These are phyloP conservation scores for Sonneratia caseolaris DNA, from an alignment of 345 rosid species.

Conservation along the genomic window DNA sequence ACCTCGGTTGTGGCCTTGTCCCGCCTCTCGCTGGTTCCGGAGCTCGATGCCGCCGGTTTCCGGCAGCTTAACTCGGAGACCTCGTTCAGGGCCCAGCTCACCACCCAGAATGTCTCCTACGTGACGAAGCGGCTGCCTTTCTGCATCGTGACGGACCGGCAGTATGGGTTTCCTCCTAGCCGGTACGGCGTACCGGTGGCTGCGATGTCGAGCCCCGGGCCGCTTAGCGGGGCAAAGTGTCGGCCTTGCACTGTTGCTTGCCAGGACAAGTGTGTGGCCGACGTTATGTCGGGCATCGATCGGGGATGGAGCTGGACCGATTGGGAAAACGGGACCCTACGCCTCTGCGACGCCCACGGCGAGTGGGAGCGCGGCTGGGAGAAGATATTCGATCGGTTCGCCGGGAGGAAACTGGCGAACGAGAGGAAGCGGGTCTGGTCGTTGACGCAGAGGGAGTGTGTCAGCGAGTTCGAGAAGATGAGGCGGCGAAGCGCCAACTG, in stretches of 20 bases:
- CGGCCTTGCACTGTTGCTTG: slow-evolving; percentile 69
- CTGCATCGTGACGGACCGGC: slow-evolving; percentile 66
- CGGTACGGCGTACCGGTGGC: slow-evolving; percentile 77
- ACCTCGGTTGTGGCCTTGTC: slow-evolving; percentile 63
- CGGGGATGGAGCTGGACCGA: slow-evolving; percentile 84
- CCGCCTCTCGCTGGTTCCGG: slow-evolving; percentile 65
- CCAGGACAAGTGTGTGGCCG: slow-evolving; percentile 42
- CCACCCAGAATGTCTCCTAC: slow-evolving; percentile 35
- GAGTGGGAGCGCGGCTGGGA: slow-evolving; percentile 75
- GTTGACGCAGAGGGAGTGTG: slow-evolving; percentile 33
- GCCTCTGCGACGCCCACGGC: slow-evolving; percentile 60
- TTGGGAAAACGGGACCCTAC: slow-evolving; percentile 50
- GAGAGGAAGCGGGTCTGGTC: slow-evolving; percentile 31
- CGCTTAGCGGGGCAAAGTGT: slow-evolving; percentile 86
- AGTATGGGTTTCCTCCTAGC: slow-evolving; percentile 54
- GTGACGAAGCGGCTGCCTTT: slow-evolving; percentile 47
- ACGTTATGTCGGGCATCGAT: slow-evolving; percentile 39
- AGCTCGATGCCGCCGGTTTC: slow-evolving; percentile 48
- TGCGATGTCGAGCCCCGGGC: slow-evolving; percentile 58
- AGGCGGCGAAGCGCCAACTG: slow-evolving; percentile 32
- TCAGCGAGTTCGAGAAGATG: slow-evolving; percentile 46
- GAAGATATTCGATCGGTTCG: slow-evolving; percentile 42
- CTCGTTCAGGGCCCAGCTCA: slow-evolving; percentile 73
- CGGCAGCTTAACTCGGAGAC: slow-evolving; percentile 72
- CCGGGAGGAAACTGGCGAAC: slow-evolving; percentile 38